A percentile compares a stretch with the other conserved stretches of the same genome.
These are phyloP conservation scores for Fagopyrum homotropicum DNA, from an alignment of 148 eudicot species.

Conservation along the genomic window DNA sequence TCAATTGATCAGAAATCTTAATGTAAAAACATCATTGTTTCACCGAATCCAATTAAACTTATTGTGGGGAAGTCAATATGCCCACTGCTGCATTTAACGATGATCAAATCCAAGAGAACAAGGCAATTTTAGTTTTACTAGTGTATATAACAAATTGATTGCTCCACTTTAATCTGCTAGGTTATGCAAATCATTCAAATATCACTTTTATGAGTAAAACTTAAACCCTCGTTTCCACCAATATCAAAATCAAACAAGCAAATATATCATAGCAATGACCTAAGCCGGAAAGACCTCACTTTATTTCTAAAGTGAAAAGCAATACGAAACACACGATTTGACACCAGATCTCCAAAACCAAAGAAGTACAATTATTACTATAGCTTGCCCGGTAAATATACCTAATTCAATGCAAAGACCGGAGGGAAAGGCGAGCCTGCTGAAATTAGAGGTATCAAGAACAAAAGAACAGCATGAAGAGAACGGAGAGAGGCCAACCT, in stretches of 20 bases:
- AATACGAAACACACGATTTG: not conserved
- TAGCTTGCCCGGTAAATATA: not conserved
- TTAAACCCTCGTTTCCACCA: not conserved
- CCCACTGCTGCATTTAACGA: not conserved
- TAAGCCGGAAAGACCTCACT: not conserved
- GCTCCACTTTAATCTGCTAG: not conserved
- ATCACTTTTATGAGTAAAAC: not conserved
- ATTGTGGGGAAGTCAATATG: not conserved
- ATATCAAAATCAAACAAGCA: not conserved
- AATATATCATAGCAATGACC: not conserved
- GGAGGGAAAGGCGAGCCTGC: not conserved
- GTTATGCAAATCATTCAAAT: not conserved
- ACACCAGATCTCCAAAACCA: not conserved
- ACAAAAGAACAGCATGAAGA: not conserved
- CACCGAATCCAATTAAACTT: too few relatives aligned
- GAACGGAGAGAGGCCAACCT: not conserved
- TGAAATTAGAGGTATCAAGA: not conserved
- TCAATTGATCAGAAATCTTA: too few relatives aligned
- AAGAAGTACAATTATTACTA: not conserved
- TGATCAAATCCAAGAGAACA: too few relatives aligned
- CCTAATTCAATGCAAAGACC: not conserved
- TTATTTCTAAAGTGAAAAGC: not conserved
- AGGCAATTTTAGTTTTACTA: too few relatives aligned
- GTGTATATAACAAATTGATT: not conserved
- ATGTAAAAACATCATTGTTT: too few relatives aligned